These are phyloP conservation scores for Kwoniella newhampshirensis DNA, from an alignment of 768 basidiomycete species.

Conservation along the genomic window DNA sequence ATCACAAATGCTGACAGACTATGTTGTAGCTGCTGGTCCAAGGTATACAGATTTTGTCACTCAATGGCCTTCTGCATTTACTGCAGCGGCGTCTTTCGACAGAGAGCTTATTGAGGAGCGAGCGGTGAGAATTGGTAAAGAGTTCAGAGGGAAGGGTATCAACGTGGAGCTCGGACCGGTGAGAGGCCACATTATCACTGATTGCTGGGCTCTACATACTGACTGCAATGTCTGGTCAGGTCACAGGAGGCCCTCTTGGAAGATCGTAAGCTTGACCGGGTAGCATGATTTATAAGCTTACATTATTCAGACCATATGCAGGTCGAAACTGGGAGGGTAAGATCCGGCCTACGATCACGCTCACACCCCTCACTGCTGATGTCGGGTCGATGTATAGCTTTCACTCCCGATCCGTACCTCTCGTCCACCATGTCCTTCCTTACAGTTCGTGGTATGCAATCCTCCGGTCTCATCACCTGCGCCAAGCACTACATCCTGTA, in stretches of 20 bases:
- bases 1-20: background rate
- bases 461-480: slow-evolving; percentile 38
- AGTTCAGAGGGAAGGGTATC: slow-evolving; percentile 80
- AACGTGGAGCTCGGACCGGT: slow-evolving; percentile 64
- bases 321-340: slow-evolving; percentile 52
- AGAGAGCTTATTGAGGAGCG: slow-evolving; percentile 73
- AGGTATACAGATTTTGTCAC: slow-evolving; percentile 49
- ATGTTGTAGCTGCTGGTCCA: slow-evolving; percentile 40
- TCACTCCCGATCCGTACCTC: slow-evolving; percentile 46
- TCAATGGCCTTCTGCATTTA: slow-evolving; percentile 50
- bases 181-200: background rate
- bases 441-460: slow-evolving; percentile 42
- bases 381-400: slow-evolving; percentile 32
- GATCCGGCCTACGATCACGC: slow-evolving; percentile 24
- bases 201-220: background rate
- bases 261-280: slow-evolving; percentile 32
- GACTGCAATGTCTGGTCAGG: slow-evolving; percentile 14
- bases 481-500: slow-evolving; percentile 52
- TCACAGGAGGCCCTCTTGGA: slow-evolving; percentile 50
- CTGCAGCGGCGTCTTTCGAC: slow-evolving; percentile 59
- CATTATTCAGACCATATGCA: slow-evolving; percentile 33
- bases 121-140: slow-evolving; percentile 73
- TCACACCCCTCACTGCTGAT: background rate
- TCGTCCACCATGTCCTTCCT: slow-evolving; percentile 42
- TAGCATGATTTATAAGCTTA: slow-evolving; percentile 11